phyloP scores from a whole-genome alignment of 768 basidiomycete genomes.

The Tulasnella sp. region DNA sequence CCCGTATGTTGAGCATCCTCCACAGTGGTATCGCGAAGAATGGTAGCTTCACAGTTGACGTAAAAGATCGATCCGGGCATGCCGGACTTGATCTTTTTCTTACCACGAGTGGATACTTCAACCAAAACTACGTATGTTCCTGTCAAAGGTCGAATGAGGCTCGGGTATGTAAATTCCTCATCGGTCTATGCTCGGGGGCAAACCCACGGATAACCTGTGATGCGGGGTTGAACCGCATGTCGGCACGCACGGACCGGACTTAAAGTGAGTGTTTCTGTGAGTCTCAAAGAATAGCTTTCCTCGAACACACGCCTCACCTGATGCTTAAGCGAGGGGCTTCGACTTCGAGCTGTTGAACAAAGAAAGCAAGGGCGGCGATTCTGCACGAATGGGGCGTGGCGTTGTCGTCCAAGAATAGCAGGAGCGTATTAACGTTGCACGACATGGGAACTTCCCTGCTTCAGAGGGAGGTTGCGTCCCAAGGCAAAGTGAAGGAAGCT shows the following conservation, averaged over 20 bases:
- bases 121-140: not conserved
- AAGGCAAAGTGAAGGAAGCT: not conserved
- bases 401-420: not conserved
- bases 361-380: not conserved
- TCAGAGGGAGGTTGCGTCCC: not conserved
- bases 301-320: not conserved
- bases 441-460: not conserved
- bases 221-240: not conserved
- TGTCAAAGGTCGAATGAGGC: not conserved
- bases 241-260: not conserved
- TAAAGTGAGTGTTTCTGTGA: not conserved
- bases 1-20: not conserved
- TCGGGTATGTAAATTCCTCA: not conserved
- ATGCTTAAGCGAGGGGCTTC: not conserved
- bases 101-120: not conserved
- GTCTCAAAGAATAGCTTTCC: not conserved
- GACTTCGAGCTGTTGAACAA: not conserved
- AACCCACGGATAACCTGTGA: not conserved
- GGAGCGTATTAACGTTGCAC: not conserved
- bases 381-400: not conserved
- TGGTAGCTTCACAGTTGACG: not conserved
- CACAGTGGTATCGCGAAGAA: not conserved
- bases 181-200: not conserved
- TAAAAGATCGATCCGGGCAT: not conserved
- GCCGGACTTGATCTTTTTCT: not conserved